Conservation (phyloP, 352 stramenopile species). For the Phytophthora hybrid region DNA sequence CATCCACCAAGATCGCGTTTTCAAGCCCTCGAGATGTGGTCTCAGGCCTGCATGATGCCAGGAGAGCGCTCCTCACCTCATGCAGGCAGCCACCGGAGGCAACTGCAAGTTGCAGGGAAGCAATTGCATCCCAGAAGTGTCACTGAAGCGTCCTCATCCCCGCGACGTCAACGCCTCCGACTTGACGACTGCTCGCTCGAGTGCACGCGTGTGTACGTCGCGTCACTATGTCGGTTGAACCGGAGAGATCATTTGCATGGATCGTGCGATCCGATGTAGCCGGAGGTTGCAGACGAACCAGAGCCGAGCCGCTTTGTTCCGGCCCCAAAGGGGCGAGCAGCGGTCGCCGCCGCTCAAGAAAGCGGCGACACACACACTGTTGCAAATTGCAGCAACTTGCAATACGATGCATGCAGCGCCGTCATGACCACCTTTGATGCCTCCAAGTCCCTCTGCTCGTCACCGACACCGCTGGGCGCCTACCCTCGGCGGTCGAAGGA, state of each 20-base stretch:
- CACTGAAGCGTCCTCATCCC: slow-evolving; percentile 4
- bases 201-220: slow-evolving; percentile 19
- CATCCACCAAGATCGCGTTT: background rate
- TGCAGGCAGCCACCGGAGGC: background rate
- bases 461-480: background rate
- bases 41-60: background rate
- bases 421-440: background rate
- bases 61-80: too few relatives aligned
- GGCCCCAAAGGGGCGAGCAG: slow-evolving; percentile 2
- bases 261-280: slow-evolving; percentile 14
- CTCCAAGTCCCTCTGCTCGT: background rate
- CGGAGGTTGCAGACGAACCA: slow-evolving; percentile 18
- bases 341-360: background rate
- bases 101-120: background rate
- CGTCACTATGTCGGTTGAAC: slow-evolving; percentile 35
- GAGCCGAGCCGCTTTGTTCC: slow-evolving; percentile 23
- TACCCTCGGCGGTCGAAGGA: slow-evolving; percentile 5
- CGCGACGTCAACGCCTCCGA: slow-evolving; percentile 17
- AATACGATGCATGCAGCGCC: slow-evolving; percentile 22
- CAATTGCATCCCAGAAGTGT: background rate
- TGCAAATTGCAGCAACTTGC: too few relatives aligned
- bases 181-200: slow-evolving; percentile 19
- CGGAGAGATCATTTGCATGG: background rate
- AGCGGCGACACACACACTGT: background rate
- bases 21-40: background rate